phyloP scores from a whole-genome alignment of 73 alveolate species.

The Stentor roeselii region DNA sequence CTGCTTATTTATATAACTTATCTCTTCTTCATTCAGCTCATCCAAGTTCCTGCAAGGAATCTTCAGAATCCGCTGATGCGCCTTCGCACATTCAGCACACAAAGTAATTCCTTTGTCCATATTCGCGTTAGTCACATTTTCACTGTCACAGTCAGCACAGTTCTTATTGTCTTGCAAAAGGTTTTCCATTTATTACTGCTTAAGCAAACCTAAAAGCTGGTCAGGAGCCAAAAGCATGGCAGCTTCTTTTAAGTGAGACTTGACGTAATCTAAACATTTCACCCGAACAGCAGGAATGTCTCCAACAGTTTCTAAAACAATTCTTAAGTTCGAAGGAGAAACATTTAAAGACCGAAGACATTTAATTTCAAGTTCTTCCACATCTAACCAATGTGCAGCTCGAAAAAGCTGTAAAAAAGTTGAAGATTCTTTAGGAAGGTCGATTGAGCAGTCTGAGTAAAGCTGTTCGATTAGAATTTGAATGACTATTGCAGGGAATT shows the following conservation, averaged over 20 bases:
- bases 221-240: conserved; percentile 17
- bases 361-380: conserved; percentile 4
- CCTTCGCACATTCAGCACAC: not conserved
- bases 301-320: not conserved
- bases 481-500: conserved; percentile 9
- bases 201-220: conserved; percentile 11
- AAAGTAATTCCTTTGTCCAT: not conserved
- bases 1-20: not conserved
- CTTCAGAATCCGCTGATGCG: not conserved
- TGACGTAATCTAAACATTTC: conserved; percentile 14
- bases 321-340: not conserved
- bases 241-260: conserved; percentile 2
- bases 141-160: conserved; percentile 20
- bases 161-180: not conserved
- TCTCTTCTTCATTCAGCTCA: conserved; percentile 6
- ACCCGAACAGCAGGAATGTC: conserved; percentile 3
- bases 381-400: conserved; percentile 19
- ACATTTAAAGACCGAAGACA: not conserved
- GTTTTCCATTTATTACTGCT: not conserved
- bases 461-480: not conserved
- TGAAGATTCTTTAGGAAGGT: not conserved
- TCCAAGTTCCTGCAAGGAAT: not conserved
- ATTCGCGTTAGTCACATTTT: not conserved
- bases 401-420: conserved; percentile 4
- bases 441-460: not conserved